Evolutionary conservation across 31 red algal species (phyloP).

Genomic region (Porphyra umbilicalis): DNA sequence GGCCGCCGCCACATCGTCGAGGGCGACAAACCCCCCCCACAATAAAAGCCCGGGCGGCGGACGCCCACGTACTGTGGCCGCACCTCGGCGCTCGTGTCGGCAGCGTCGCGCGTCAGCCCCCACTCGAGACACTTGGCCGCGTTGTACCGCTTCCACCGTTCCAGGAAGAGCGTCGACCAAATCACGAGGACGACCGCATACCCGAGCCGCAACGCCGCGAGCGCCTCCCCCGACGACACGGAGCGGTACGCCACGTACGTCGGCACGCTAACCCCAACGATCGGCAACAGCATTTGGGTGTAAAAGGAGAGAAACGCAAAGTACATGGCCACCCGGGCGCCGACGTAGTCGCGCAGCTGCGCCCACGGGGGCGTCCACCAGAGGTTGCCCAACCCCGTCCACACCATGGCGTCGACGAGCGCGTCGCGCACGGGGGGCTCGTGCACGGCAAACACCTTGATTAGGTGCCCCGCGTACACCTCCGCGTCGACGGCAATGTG

Average conservation of each 20-base stretch:
- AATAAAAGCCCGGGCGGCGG: conserved; percentile 23
- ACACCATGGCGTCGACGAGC: conserved; percentile 17
- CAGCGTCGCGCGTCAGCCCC: conserved; percentile 21
- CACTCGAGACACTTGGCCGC: conserved; percentile 31
- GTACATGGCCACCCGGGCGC: conserved; percentile 38
- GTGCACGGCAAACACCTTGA: conserved; percentile 25
- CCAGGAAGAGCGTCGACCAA: conserved; percentile 34
- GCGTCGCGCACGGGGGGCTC: conserved; percentile 8
- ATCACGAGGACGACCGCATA: conserved; percentile 22
- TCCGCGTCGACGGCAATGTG: conserved; percentile 6
- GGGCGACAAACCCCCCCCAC: conserved; percentile 33
- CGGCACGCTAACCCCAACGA: conserved; percentile 17
- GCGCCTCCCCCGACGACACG: not conserved
- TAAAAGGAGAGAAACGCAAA: conserved; percentile 51
- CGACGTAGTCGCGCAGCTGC: conserved; percentile 26
- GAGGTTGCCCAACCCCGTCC: conserved; percentile 8
- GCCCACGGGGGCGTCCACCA: not conserved
- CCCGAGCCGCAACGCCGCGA: conserved; percentile 1
- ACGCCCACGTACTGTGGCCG: conserved; percentile 17
- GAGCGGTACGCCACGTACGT: not conserved
- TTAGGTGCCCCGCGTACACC: not conserved
- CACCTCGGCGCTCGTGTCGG: conserved; percentile 12
- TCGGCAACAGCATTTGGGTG: conserved; percentile 27
- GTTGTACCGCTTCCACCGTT: conserved; percentile 45
- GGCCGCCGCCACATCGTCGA: conserved; percentile 19